Base-by-base conservation (phyloP, 148 eudicot species). In the Spergularia marina region DNA sequence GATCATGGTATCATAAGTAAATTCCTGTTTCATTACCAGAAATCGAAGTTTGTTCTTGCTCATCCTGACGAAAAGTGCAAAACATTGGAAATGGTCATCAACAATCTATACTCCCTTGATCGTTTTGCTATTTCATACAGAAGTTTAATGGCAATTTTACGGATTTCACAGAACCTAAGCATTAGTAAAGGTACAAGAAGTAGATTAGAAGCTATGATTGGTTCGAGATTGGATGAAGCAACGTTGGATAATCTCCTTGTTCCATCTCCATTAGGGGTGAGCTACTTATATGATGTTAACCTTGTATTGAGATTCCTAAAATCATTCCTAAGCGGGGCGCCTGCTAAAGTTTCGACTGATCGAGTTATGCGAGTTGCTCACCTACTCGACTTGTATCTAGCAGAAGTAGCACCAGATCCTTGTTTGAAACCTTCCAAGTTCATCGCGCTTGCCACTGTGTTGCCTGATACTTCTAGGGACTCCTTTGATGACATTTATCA, bases 381-480 rank as follows among this genome's bases (percentile, higher is more conserved):
- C 62, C 71, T 91, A 76, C 71, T 94, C 80, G 93, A 91, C 73
- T 67, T 78, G 78, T 94, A 87, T 74, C 70, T 90, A 40, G 86
- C 91, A 55, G 98, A 94, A 85, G 89, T 94, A 36, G 92, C 97
- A 3, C 98, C 98, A 0, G 98, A 94, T 80, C 89, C 89, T 14
- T 65, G 71, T 76, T 68, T 94, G 65, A 90, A 86, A 76, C 83
- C 93, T 12, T 86, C 89, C 3, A 91, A 88, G 75, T 91, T 94
- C 75, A 74, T 85, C 36, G 87, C 86, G 12, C 85, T 91, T 20
- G 71, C 89, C 23, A 80, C 72, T 64, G 79, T 89, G 5, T 79
- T 94, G 71, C 95, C 98, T 0, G 91, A 91, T 78, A 85, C 83
- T 64, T 87, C 97, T 2, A 80, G 95, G 67, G 93, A 85, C 53